A percentile compares a stretch with the other conserved stretches of the same genome.
These are phyloP conservation scores for Jacaranda copaia DNA, from an alignment of 257 asterid species.

Conservation along the genomic window DNA sequence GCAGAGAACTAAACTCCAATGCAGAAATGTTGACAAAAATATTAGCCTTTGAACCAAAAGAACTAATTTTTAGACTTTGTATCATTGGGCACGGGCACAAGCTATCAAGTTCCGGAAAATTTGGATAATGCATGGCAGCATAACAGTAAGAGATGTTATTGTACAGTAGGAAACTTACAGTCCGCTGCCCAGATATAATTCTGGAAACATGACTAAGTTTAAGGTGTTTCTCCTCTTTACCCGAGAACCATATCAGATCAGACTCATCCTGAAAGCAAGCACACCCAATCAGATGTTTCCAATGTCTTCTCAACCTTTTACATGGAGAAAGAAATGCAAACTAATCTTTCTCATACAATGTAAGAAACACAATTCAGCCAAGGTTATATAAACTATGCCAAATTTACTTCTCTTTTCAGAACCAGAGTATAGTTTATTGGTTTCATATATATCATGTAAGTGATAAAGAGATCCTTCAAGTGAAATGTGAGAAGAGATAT, in stretches of 20 bases:
- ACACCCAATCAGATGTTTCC: slow-evolving; percentile 23
- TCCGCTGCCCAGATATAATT: slow-evolving; percentile 97
- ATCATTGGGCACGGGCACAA: slow-evolving; percentile 33
- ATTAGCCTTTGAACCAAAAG: slow-evolving; percentile 17
- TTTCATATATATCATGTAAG: neutral
- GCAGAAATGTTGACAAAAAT: neutral
- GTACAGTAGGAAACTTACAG: slow-evolving; percentile 67
- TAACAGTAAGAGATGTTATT: slow-evolving; percentile 1
- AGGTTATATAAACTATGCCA: slow-evolving; percentile 26
- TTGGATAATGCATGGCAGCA: slow-evolving; percentile 27
- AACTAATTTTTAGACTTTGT: neutral
- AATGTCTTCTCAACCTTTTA: slow-evolving; percentile 18
- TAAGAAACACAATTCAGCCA: slow-evolving; percentile 19
- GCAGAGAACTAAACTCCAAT: slow-evolving; percentile 14
- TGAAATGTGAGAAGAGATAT: slow-evolving; percentile 5
- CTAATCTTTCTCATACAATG: slow-evolving; percentile 14
- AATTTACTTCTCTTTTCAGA: neutral
- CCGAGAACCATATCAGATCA: slow-evolving; percentile 91
- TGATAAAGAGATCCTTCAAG: neutral
- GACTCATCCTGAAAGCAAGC: slow-evolving; percentile 83
- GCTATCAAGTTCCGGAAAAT: slow-evolving; percentile 11
- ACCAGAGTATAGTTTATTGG: neutral
- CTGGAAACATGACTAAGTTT: slow-evolving; percentile 88
- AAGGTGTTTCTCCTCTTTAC: slow-evolving; percentile 95
- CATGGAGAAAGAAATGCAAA: slow-evolving; percentile 23